These are phyloP conservation scores for Hygrophorus pudorinus DNA, from an alignment of 768 basidiomycete genomes.

Conservation along the genomic window DNA sequence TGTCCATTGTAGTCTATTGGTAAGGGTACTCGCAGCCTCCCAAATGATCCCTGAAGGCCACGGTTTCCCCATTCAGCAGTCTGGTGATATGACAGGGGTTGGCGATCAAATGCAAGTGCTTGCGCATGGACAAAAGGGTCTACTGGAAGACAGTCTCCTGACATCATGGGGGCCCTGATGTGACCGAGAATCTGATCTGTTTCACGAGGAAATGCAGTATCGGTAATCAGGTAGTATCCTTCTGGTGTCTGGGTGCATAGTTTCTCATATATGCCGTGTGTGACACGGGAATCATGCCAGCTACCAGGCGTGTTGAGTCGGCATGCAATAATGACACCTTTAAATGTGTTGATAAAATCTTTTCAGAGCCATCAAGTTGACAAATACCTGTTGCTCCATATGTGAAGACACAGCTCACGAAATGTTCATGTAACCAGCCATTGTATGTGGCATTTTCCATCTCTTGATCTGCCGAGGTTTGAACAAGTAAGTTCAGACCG, in stretches of 20 bases:
- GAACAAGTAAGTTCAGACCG: constrained; percentile 23
- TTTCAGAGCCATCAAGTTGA: no score
- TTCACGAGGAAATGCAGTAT: constrained; percentile 30
- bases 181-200: constrained; percentile 6
- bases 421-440: constrained; percentile 31
- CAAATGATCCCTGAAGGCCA: constrained; percentile 35
- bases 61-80: constrained; percentile 45
- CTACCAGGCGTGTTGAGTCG: constrained; percentile 29
- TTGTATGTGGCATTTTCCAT: constrained; percentile 35
- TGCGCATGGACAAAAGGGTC: constrained; percentile 13
- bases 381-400: no score
- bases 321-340: constrained; percentile 26
- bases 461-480: constrained; percentile 26
- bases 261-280: constrained; percentile 28
- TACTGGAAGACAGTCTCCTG: constrained; percentile 14
- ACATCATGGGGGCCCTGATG: constrained; percentile 30
- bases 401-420: constrained; percentile 26
- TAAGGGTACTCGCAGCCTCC: constrained; percentile 31
- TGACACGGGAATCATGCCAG: constrained; percentile 32
- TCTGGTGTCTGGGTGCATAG: constrained; percentile 17
- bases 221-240: constrained; percentile 26
- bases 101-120: constrained; percentile 19
- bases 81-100: constrained; percentile 36
- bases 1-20: constrained; percentile 18
- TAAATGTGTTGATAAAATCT: no score